Conservation (phyloP, 1,139 yeast genomes). For the Debaryomycetaceae sp. region DNA sequence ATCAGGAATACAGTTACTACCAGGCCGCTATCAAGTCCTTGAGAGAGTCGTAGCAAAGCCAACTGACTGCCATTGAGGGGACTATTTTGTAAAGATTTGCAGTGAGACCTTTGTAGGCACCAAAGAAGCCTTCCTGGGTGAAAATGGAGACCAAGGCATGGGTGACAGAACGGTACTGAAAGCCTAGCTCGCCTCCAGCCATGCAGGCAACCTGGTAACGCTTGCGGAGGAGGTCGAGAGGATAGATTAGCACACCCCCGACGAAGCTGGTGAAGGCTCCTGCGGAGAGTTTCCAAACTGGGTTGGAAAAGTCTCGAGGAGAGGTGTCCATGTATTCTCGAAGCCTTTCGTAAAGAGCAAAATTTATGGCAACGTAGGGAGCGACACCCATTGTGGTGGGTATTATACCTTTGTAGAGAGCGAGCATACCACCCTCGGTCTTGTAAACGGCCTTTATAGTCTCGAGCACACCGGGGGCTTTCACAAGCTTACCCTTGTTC, state of each 20-base stretch:
- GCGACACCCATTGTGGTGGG: slow-evolving; percentile 95
- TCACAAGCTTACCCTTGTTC: slow-evolving; percentile 38
- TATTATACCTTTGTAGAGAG: slow-evolving; percentile 77
- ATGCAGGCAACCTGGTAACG: slow-evolving; percentile 88
- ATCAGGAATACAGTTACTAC: slow-evolving; percentile 13
- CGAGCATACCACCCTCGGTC: slow-evolving; percentile 78
- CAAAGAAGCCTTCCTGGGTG: slow-evolving; percentile 68
- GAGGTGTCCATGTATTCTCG: slow-evolving; percentile 52
- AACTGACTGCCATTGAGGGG: slow-evolving; percentile 93
- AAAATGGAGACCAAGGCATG: slow-evolving; percentile 72
- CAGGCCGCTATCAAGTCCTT: slow-evolving; percentile 38
- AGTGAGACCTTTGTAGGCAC: slow-evolving; percentile 83
- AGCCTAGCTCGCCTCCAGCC: slow-evolving; percentile 77
- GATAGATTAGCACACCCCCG: slow-evolving; percentile 87
- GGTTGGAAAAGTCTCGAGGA: slow-evolving; percentile 36
- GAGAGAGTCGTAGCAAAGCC: slow-evolving; percentile 79
- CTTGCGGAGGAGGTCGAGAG: slow-evolving; percentile 83
- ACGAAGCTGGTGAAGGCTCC: slow-evolving; percentile 70
- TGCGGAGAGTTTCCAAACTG: slow-evolving; percentile 60
- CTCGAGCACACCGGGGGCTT: slow-evolving; percentile 68
- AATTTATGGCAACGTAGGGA: slow-evolving; percentile 92
- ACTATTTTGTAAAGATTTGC: slow-evolving; percentile 89
- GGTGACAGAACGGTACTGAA: slow-evolving; percentile 66
- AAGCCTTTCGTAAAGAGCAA: slow-evolving; percentile 80
- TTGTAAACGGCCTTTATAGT: slow-evolving; percentile 57